Evolutionary conservation across 106 monocot species (phyloP), one percentile per base, ranked within the genome.

Genomic region (Dendrobium officinale): DNA sequence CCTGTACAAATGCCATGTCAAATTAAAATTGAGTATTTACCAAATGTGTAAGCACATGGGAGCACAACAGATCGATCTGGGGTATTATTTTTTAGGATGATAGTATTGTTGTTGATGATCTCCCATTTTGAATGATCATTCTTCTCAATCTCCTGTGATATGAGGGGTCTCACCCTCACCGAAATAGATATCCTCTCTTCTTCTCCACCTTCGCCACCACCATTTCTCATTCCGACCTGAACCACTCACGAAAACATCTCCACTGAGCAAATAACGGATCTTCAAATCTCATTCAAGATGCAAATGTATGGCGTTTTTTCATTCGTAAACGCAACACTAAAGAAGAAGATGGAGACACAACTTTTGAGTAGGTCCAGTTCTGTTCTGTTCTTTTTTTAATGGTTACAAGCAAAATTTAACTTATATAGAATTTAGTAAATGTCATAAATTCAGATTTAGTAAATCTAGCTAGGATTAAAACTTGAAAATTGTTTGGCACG

Each of bases 101-200:
- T 68, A 22, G 92, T 86, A 84, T 86, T 86, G 33, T 20, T 48
- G 48, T 85, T 86, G 83, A 83, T 82, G 85, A 90, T 87, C 16
- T 92, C 92, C 92, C 92, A 92, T 47, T 92, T 90, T 1, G 77
- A 76, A 0, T 77, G 29, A 44, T 90, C 90, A 18, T 83, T 75
- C 77, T 54, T 82, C 76, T 85, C 89, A 6, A 86, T 70, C 81
- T 92, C 92, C 86, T 81, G 86, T 4, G 33, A 73, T 67, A 86
- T 92, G 73, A 92, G 68, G 15, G 92, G 92, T 48, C 92, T 72
- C 51, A 88, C 22, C 54, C 92, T 81, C 67, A 92, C 89, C 2
- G 92, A 92, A 5, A 92, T 89, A 47, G 86, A 40, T 54, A 92
- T 92, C 82, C 88, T 84, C 87, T 92, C 92, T 80, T 84, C 82